Evolutionary conservation across 129 eudicot species (phyloP).

Genomic region (Dittrichia graveolens): DNA sequence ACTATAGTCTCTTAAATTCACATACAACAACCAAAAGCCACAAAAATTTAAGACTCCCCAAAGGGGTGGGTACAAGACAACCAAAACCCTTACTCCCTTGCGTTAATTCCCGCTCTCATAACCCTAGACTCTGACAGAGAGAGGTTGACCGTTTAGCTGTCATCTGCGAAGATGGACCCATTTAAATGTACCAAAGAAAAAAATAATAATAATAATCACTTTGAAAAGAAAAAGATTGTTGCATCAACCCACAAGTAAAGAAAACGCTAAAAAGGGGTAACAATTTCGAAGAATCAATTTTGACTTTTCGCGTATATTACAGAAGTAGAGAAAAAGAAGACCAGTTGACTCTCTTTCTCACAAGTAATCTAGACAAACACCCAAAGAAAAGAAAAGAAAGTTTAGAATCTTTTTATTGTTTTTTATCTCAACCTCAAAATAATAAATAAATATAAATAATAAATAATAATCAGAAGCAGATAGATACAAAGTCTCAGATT

Average conservation of each 20-base stretch:
- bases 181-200: slow-evolving; percentile 34
- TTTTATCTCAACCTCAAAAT: slow-evolving; percentile 16
- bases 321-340: slow-evolving; percentile 25
- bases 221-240: neutral
- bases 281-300: slow-evolving; percentile 18
- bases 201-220: slow-evolving; percentile 10
- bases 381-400: slow-evolving; percentile 19
- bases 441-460: neutral
- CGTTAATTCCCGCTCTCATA: slow-evolving; percentile 39
- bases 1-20: slow-evolving; percentile 38
- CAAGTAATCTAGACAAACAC: slow-evolving; percentile 25
- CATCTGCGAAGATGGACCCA: slow-evolving; percentile 41
- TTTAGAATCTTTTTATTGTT: slow-evolving; percentile 36
- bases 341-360: slow-evolving; percentile 45
- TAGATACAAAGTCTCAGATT: slow-evolving; percentile 60
- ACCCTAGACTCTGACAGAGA: slow-evolving; percentile 38
- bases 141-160: slow-evolving; percentile 54
- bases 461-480: slow-evolving; percentile 30
- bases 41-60: slow-evolving; percentile 49
- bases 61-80: slow-evolving; percentile 64
- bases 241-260: neutral
- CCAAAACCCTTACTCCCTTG: slow-evolving; percentile 48
- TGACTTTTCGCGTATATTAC: slow-evolving; percentile 43
- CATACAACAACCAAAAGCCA: slow-evolving; percentile 69
- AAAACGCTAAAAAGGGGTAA: slow-evolving; percentile 28